Percentiles rank a stretch among this genome's conserved stretches.
phyloP scores from a whole-genome alignment of 2,329 filamentous ascomycete genomes.

The Ustilaginoidea virens region DNA sequence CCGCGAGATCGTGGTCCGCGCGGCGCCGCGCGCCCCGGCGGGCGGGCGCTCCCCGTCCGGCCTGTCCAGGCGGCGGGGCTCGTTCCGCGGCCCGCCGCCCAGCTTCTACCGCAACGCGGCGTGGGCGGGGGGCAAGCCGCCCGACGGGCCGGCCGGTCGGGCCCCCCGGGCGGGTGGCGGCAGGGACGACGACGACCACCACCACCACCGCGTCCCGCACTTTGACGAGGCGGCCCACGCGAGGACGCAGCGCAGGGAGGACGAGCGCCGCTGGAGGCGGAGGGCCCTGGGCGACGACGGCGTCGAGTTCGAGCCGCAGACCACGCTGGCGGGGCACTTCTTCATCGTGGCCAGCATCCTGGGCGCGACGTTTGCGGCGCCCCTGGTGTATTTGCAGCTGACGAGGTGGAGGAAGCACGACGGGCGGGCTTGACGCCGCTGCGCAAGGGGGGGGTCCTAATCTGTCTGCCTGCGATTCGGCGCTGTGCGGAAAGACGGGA shows the following conservation, averaged over 20 bases:
- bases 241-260: conserved; percentile 53
- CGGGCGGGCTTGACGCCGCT: conserved; percentile 1
- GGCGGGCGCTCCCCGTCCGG: conserved; percentile 70
- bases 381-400: conserved; percentile 24
- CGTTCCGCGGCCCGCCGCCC: conserved; percentile 75
- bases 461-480: too few species aligned
- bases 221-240: conserved; percentile 65
- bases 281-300: conserved; percentile 23
- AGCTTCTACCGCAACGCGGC: conserved; percentile 75
- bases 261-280: conserved; percentile 26
- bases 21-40: too few species aligned
- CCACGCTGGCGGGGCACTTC: conserved; percentile 28
- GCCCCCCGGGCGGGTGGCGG: conserved; percentile 17
- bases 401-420: conserved; percentile 13
- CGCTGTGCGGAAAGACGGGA: too few species aligned
- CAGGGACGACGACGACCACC: conserved; percentile 27
- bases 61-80: conserved; percentile 56
- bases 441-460: too few species aligned
- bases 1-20: too few species aligned
- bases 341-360: conserved; percentile 33
- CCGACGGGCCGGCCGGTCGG: background rate
- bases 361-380: conserved; percentile 28
- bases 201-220: conserved; percentile 46
- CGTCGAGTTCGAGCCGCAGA: conserved; percentile 25
- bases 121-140: conserved; percentile 48